These are phyloP conservation scores for Singerocomus inundabilis DNA, from an alignment of 1,284 basidiomycete species.

Conservation along the genomic window DNA sequence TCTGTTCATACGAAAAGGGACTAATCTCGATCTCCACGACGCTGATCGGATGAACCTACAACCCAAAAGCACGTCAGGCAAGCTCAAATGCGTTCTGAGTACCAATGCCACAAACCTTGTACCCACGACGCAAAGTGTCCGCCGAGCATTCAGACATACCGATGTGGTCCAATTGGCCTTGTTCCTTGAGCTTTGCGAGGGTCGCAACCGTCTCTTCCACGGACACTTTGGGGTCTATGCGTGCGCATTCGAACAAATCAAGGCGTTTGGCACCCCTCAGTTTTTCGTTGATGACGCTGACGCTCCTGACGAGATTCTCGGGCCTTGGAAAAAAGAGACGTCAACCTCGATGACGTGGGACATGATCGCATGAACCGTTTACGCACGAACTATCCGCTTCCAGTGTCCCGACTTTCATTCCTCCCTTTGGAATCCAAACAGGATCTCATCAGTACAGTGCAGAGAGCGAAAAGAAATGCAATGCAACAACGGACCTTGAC, in stretches of 20 bases:
- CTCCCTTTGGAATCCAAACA: slow-evolving; percentile 5
- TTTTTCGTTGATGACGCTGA: slow-evolving; percentile 40
- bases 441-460: neutral
- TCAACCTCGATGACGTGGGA: neutral
- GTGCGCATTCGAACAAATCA: slow-evolving; percentile 48
- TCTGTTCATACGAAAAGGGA: slow-evolving; percentile 48
- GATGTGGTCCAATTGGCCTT: slow-evolving; percentile 49
- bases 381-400: slow-evolving; percentile 15
- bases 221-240: slow-evolving; percentile 37
- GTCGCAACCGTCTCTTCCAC: slow-evolving; percentile 37
- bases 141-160: slow-evolving; percentile 55
- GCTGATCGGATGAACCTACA: slow-evolving; percentile 47
- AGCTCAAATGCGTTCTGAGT: neutral
- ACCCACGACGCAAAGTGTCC: slow-evolving; percentile 48
- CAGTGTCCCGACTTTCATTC: neutral
- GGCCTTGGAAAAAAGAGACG: slow-evolving; percentile 20
- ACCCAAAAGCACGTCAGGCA: neutral
- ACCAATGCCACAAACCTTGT: slow-evolving; percentile 28
- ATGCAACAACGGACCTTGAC: slow-evolving; percentile 33
- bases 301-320: slow-evolving; percentile 40
- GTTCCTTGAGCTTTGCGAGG: slow-evolving; percentile 35
- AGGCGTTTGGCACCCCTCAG: slow-evolving; percentile 46
- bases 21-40: slow-evolving; percentile 55
- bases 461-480: neutral
- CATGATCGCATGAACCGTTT: no score